Evolutionary conservation across 2,329 filamentous ascomycete genomes (phyloP), one percentile per base, ranked within the genome.

Genomic region (Amauroascus niger): DNA sequence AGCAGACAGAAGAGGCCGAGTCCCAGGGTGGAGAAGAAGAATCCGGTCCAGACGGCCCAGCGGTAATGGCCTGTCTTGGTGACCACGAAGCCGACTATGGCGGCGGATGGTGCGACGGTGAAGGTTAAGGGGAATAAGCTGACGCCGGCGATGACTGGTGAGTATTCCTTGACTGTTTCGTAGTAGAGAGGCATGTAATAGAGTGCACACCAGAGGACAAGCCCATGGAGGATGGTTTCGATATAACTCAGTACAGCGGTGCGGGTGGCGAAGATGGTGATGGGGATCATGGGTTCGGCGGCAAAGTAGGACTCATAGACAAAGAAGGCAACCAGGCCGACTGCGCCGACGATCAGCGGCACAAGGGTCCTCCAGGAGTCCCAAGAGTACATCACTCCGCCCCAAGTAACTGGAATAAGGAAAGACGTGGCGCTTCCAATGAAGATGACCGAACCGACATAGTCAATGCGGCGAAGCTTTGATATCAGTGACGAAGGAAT

Each of bases 321-420:
- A 8, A 73, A 69, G 60, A 82, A 82, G 6, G 61, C 68, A 1
- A 76, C 59, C 2, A 86, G 64, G 1, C 78, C 76, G 1, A 69
- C 64, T 0, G 69, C 62, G 1, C 82, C 82, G 7, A 85, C 37
- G 2, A 80, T 64, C 13, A 87, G 67, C 0, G 83, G 83, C 0
- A 83, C 74, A 1, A 87, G 68, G 0, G 81, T 83, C 1, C 75
- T 73, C 75, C 79, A 84, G 2, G 76, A 80, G 43, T 69, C 64
- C 84, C 83, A 87, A 0, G 74, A 62, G 62, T 84, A 86, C 68
- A 82, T 78, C 7, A 84, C 74, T 35, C 82, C 83, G 8, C 82
- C 84, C 74, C 80, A 83, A 1, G 80, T 82, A 3, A 85, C 63
- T 0, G 80, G 79, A 43, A 84, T 79, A 39, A 85, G 65, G 60